A percentile compares a stretch with the other conserved stretches of the same genome.
Evolutionary conservation across 2,329 filamentous ascomycete species (phyloP).

Genomic region (Nannizziopsis barbatae): DNA sequence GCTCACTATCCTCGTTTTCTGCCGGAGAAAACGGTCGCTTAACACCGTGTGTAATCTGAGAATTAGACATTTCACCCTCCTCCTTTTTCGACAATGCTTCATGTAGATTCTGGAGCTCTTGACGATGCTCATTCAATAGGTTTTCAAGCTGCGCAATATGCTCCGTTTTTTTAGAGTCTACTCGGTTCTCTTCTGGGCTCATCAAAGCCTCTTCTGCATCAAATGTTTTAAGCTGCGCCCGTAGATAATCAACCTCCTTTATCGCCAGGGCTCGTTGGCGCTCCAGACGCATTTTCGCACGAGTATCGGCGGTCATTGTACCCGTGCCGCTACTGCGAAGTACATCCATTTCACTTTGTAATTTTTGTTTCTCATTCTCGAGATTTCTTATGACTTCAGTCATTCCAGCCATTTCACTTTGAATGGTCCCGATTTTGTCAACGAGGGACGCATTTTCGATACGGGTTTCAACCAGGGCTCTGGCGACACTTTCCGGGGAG

Average conservation of each 20-base stretch:
- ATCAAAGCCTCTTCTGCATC: conserved; percentile 82
- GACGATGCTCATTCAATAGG: conserved; percentile 77
- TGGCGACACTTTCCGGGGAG: conserved; percentile 75
- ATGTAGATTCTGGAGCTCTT: conserved; percentile 64
- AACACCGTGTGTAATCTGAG: conserved; percentile 37
- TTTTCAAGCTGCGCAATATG: conserved; percentile 72
- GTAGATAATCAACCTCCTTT: conserved; percentile 89
- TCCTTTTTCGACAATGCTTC: conserved; percentile 61
- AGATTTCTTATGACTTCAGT: conserved; percentile 63
- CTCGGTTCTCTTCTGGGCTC: conserved; percentile 52
- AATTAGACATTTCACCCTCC: conserved; percentile 24
- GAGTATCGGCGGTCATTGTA: conserved; percentile 46
- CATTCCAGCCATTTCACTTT: conserved; percentile 66
- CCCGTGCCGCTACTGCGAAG: conserved; percentile 42
- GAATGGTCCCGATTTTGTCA: conserved; percentile 65
- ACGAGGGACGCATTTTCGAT: conserved; percentile 69
- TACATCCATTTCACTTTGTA: conserved; percentile 61
- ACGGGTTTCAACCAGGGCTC: conserved; percentile 70
- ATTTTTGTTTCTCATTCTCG: conserved; percentile 54
- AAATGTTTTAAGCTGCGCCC: conserved; percentile 79
- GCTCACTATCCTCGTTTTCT: conserved; percentile 50
- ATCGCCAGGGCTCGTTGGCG: conserved; percentile 72
- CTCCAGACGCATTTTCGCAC: conserved; percentile 64
- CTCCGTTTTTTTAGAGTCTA: conserved; percentile 61
- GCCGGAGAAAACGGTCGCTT: conserved; percentile 56